These are phyloP conservation scores for Fraxinus sp. DNA, from an alignment of 305 asterid genomes.

Conservation along the genomic window DNA sequence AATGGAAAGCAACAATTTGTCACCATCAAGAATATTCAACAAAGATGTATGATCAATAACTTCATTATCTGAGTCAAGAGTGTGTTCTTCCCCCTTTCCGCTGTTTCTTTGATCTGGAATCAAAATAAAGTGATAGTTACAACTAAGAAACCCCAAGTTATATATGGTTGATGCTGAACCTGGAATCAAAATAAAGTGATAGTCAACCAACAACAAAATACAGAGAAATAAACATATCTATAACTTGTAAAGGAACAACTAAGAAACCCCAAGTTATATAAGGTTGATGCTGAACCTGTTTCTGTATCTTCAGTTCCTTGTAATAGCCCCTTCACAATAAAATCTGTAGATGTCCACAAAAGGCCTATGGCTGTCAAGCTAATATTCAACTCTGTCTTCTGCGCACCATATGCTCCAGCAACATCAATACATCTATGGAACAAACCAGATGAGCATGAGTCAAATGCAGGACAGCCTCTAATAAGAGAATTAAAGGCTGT, in stretches of 20 bases:
- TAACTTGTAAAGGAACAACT: conserved; percentile 6
- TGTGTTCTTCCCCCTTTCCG: conserved; percentile 42
- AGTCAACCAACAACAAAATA: conserved; percentile 10
- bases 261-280: not conserved
- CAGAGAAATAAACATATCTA: not conserved
- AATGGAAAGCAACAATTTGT: conserved; percentile 78
- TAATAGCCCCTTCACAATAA: conserved; percentile 72
- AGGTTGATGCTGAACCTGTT: conserved; percentile 17
- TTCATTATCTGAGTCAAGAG: conserved; percentile 38
- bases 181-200: not conserved
- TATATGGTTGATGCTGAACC: conserved; percentile 20
- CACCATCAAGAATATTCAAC: conserved; percentile 55
- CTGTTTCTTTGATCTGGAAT: conserved; percentile 53
- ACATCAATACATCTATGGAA: conserved; percentile 91
- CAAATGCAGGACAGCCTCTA: not conserved
- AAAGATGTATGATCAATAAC: conserved; percentile 36
- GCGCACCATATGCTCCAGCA: conserved; percentile 92
- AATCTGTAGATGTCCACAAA: conserved; percentile 93
- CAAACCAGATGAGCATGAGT: conserved; percentile 12
- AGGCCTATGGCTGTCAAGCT: conserved; percentile 63
- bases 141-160: conserved; percentile 16
- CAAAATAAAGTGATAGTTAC: conserved; percentile 23
- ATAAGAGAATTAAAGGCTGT: not conserved
- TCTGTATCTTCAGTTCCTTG: conserved; percentile 20
- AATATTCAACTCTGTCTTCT: conserved; percentile 52